phyloP scores from a whole-genome alignment of 1,139 yeast genomes.

The Yamadazyma buinensis region DNA sequence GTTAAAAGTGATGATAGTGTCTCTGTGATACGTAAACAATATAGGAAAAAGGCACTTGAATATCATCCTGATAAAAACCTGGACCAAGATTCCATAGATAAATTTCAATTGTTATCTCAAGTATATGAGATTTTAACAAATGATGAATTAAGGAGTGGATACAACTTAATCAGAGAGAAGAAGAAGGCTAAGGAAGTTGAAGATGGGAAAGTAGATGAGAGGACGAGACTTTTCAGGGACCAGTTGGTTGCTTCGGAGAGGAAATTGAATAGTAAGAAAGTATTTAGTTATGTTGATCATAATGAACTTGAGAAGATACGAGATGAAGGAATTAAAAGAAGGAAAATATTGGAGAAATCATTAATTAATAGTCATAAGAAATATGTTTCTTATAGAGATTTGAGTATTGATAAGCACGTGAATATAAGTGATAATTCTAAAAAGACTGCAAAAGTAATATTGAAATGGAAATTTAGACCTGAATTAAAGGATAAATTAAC shows the following conservation, averaged over 20 bases:
- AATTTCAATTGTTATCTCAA: slow-evolving; percentile 36
- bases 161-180: slow-evolving; percentile 29
- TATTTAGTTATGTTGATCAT: slow-evolving; percentile 10
- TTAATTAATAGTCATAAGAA: slow-evolving; percentile 4
- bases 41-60: slow-evolving; percentile 70
- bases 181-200: slow-evolving; percentile 13
- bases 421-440: slow-evolving; percentile 5
- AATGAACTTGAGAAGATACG: slow-evolving; percentile 24
- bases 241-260: slow-evolving; percentile 31
- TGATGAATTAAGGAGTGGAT: slow-evolving; percentile 24
- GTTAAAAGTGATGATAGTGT: slow-evolving; percentile 33
- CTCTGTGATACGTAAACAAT: slow-evolving; percentile 73
- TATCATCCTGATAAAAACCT: slow-evolving; percentile 64
- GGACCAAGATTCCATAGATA: slow-evolving; percentile 25
- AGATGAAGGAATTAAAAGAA: slow-evolving; percentile 28
- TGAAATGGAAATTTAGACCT: slow-evolving; percentile 42
- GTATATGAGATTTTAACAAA: slow-evolving; percentile 39
- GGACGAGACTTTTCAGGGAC: slow-evolving; percentile 28
- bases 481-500: slow-evolving; percentile 30
- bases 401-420: slow-evolving; percentile 10
- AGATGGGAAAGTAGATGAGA: slow-evolving; percentile 19
- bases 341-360: slow-evolving; percentile 21
- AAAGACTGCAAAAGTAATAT: slow-evolving; percentile 11
- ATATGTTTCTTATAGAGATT: slow-evolving; percentile 21
- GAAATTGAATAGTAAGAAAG: slow-evolving; percentile 9